Percentiles rank a stretch among this genome's conserved stretches.
Conservation (phyloP, 2,329 filamentous ascomycete species). For the Xylaria sp. region DNA sequence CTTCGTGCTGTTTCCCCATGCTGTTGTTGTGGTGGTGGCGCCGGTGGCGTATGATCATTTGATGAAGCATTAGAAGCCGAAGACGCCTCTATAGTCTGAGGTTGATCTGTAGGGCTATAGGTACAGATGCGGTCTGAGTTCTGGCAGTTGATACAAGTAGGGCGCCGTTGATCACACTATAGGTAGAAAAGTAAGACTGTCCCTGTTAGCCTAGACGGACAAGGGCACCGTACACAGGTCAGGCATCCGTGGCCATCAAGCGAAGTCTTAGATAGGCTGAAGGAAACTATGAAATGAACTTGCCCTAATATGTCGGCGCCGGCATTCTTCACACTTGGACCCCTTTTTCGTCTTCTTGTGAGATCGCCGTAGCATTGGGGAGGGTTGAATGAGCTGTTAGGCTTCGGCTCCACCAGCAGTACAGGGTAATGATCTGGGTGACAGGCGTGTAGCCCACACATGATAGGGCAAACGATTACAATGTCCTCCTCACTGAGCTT, state of each 20-base stretch:
- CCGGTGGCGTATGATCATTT: neutral
- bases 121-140: slow-evolving; percentile 23
- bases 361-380: slow-evolving; percentile 20
- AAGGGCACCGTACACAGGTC: too few species aligned
- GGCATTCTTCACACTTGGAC: slow-evolving; percentile 25
- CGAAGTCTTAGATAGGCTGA: too few species aligned
- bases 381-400: neutral
- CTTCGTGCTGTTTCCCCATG: neutral
- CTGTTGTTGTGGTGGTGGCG: neutral
- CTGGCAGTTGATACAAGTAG: slow-evolving; percentile 23
- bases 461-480: neutral
- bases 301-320: slow-evolving; percentile 27
- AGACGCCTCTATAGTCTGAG: neutral
- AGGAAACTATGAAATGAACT: too few species aligned
- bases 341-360: slow-evolving; percentile 28
- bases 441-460: too few species aligned
- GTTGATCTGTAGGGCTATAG: slow-evolving; percentile 6
- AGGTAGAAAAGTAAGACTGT: neutral
- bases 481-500: too few species aligned
- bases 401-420: neutral
- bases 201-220: neutral
- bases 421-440: neutral
- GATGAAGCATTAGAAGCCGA: slow-evolving; percentile 1
- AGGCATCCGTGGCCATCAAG: neutral
- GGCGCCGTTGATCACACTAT: slow-evolving; percentile 26